A percentile compares a stretch with the other conserved stretches of the same genome.
phyloP scores from a whole-genome alignment of 768 basidiomycete species.

The Panaeolus cyanescens region DNA sequence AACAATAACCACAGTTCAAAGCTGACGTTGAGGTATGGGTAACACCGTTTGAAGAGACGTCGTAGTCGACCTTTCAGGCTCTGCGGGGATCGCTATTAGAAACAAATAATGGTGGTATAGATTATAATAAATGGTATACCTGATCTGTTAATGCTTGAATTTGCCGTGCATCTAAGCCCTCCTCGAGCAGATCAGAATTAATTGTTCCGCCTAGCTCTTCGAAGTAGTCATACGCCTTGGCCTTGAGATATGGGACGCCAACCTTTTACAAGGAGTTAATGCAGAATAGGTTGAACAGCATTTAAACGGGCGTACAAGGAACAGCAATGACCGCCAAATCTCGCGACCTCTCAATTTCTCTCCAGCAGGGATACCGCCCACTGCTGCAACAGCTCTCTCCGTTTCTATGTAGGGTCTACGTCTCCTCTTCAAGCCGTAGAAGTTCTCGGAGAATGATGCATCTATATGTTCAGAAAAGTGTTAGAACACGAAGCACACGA shows the following conservation, averaged over 20 bases:
- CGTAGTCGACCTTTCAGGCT: constrained; percentile 55
- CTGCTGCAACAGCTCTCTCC: constrained; percentile 66
- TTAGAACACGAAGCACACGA: background rate
- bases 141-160: constrained; percentile 51
- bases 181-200: constrained; percentile 64
- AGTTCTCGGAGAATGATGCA: constrained; percentile 94
- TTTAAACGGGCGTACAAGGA: constrained; percentile 60
- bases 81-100: constrained; percentile 30
- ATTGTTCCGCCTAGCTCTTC: constrained; percentile 87
- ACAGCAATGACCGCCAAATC: constrained; percentile 73
- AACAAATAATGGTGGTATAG: background rate
- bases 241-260: constrained; percentile 85
- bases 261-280: constrained; percentile 49
- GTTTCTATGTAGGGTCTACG: constrained; percentile 71
- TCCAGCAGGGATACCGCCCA: constrained; percentile 62
- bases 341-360: constrained; percentile 70
- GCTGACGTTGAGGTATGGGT: constrained; percentile 79
- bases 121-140: constrained; percentile 33
- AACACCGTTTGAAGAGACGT: constrained; percentile 66
- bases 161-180: constrained; percentile 46
- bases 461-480: constrained; percentile 44
- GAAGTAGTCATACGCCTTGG: constrained; percentile 88
- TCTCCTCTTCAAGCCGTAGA: constrained; percentile 89
- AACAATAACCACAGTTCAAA: constrained; percentile 83
- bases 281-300: background rate